A percentile compares a stretch with the other conserved stretches of the same genome.
These are phyloP conservation scores for Fraxinus americana DNA, from an alignment of 257 asterid genomes.

Conservation along the genomic window DNA sequence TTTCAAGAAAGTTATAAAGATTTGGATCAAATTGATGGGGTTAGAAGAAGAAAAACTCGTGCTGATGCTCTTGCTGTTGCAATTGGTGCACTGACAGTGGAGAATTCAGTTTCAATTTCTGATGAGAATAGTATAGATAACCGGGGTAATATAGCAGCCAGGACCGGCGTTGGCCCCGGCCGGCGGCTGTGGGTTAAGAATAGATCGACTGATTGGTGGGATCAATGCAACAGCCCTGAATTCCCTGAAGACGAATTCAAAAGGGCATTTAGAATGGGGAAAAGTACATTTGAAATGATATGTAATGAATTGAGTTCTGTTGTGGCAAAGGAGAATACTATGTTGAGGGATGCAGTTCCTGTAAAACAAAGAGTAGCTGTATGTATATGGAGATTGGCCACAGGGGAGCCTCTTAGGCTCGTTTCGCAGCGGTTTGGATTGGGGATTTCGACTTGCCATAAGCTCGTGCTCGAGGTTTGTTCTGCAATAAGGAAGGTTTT, in stretches of 20 bases:
- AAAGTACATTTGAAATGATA: slow-evolving; percentile 77
- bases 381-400: slow-evolving; percentile 96
- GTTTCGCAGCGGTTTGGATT: slow-evolving; percentile 89
- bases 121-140: neutral
- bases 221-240: slow-evolving; percentile 85
- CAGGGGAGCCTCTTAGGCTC: slow-evolving; percentile 89
- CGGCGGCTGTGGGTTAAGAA: slow-evolving; percentile 93
- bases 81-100: slow-evolving; percentile 28
- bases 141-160: slow-evolving; percentile 10
- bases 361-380: slow-evolving; percentile 91
- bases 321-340: slow-evolving; percentile 86
- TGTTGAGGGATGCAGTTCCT: slow-evolving; percentile 90
- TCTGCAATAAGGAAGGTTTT: slow-evolving; percentile 75
- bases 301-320: slow-evolving; percentile 73
- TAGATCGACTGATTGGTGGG: slow-evolving; percentile 96
- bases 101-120: slow-evolving; percentile 13
- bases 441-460: slow-evolving; percentile 92
- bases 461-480: slow-evolving; percentile 92
- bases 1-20: slow-evolving; percentile 44
- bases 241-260: slow-evolving; percentile 84
- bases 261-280: slow-evolving; percentile 92
- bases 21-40: slow-evolving; percentile 45
- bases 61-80: slow-evolving; percentile 41
- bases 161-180: slow-evolving; percentile 28
- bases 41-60: slow-evolving; percentile 50